These are phyloP conservation scores for Panicum hallii DNA, from an alignment of 202 grass and related monocot genomes.

Conservation along the genomic window DNA sequence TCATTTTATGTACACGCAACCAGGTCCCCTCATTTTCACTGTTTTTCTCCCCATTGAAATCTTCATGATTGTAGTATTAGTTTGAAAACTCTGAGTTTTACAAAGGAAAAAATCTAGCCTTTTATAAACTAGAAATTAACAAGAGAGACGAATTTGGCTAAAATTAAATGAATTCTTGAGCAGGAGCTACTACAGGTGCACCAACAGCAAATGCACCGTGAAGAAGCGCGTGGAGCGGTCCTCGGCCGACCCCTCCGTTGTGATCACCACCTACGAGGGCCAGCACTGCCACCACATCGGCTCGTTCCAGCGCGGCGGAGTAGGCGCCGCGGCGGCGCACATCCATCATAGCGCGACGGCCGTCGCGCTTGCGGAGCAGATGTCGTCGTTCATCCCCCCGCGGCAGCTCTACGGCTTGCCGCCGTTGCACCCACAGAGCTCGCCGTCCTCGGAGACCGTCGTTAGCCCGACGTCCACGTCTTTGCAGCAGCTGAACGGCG, in stretches of 20 bases:
- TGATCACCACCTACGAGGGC: slow-evolving; percentile 96
- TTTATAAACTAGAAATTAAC: background rate
- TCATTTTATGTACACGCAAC: background rate
- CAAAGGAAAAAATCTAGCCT: background rate
- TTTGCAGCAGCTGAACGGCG: slow-evolving; percentile 36
- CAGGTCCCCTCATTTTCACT: background rate
- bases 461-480: slow-evolving; percentile 8
- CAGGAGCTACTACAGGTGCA: slow-evolving; percentile 98
- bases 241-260: slow-evolving; percentile 67
- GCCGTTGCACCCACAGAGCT: slow-evolving; percentile 40
- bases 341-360: slow-evolving; percentile 57
- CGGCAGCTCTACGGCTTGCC: slow-evolving; percentile 45
- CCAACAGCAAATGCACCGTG: slow-evolving; percentile 83
- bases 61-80: background rate
- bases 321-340: background rate
- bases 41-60: background rate
- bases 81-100: background rate
- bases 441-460: slow-evolving; percentile 6
- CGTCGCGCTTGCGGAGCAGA: slow-evolving; percentile 55
- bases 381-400: slow-evolving; percentile 50
- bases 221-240: slow-evolving; percentile 94
- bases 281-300: slow-evolving; percentile 83
- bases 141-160: background rate
- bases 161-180: background rate
- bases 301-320: slow-evolving; percentile 54